Evolutionary conservation across 2,329 filamentous ascomycete genomes (phyloP).

Genomic region (Teratosphaeria epicoccoides): DNA sequence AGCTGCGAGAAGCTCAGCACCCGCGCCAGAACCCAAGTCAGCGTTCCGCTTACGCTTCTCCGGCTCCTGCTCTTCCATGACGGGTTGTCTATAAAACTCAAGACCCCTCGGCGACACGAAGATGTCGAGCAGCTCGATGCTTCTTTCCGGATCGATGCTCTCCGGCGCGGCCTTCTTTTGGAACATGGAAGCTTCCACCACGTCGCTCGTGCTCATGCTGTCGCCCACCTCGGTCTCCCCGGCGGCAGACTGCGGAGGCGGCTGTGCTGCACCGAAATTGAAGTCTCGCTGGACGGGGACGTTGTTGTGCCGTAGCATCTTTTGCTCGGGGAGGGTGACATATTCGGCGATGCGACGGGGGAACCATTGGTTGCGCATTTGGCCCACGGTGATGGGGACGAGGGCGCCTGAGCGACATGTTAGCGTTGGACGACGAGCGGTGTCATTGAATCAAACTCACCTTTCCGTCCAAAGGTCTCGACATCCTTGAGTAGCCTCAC

Average conservation of each 20-base stretch:
- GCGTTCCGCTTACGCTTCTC: constrained; percentile 5
- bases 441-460: constrained; percentile 17
- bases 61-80: constrained; percentile 26
- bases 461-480: constrained; percentile 40
- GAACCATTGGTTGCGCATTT: constrained; percentile 47
- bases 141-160: constrained; percentile 31
- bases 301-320: constrained; percentile 35
- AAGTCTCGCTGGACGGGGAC: constrained; percentile 37
- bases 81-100: constrained; percentile 38
- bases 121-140: constrained; percentile 37
- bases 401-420: constrained; percentile 36
- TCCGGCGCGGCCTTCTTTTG: constrained; percentile 25
- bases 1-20: constrained; percentile 22
- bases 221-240: background rate
- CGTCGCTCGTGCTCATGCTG: constrained; percentile 3
- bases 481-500: constrained; percentile 44
- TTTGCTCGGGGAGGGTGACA: constrained; percentile 35
- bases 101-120: constrained; percentile 36
- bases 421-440: background rate
- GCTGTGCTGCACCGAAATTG: constrained; percentile 24
- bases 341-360: constrained; percentile 43
- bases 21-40: constrained; percentile 13
- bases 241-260: background rate
- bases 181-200: constrained; percentile 10
- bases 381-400: constrained; percentile 40